phyloP scores from a whole-genome alignment of 352 stramenopile genomes.

The Pythium pectinolyticum region DNA sequence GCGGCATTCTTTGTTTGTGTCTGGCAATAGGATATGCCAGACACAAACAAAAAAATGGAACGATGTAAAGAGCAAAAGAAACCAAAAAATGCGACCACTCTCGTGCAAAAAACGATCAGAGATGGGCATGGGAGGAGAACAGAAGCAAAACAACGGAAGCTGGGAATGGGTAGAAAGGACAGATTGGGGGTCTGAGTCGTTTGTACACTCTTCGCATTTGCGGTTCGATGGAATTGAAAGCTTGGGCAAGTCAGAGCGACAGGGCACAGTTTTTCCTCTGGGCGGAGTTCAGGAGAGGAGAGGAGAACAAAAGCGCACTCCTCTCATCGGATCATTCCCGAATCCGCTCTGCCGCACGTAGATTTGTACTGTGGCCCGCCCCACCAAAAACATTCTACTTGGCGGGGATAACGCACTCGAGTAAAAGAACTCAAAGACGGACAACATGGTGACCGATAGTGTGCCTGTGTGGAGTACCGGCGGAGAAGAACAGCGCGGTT shows the following conservation, averaged over 20 bases:
- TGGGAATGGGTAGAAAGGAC: too few species aligned
- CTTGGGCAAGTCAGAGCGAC: not conserved
- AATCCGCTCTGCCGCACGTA: not conserved
- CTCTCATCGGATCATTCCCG: not conserved
- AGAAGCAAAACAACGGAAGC: too few species aligned
- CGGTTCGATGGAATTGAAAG: not conserved
- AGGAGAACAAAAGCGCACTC: not conserved
- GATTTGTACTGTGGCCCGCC: not conserved
- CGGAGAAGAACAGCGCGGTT: not conserved
- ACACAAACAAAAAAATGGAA: too few species aligned
- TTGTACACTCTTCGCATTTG: not conserved
- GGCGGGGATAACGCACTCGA: not conserved
- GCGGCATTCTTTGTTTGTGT: too few species aligned
- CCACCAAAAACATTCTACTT: not conserved
- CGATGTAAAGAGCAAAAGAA: too few species aligned
- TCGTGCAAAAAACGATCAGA: too few species aligned
- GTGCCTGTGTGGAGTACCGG: not conserved
- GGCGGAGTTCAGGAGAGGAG: not conserved
- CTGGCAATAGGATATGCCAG: too few species aligned
- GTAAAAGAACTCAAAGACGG: not conserved
- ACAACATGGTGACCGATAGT: conserved; percentile 10
- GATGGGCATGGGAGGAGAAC: too few species aligned
- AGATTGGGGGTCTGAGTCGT: too few species aligned
- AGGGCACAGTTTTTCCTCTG: too few species aligned
- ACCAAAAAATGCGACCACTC: too few species aligned